Evolutionary conservation across 1,284 basidiomycete genomes (phyloP).

Genomic region (Cryptococcus jaspeensis): DNA sequence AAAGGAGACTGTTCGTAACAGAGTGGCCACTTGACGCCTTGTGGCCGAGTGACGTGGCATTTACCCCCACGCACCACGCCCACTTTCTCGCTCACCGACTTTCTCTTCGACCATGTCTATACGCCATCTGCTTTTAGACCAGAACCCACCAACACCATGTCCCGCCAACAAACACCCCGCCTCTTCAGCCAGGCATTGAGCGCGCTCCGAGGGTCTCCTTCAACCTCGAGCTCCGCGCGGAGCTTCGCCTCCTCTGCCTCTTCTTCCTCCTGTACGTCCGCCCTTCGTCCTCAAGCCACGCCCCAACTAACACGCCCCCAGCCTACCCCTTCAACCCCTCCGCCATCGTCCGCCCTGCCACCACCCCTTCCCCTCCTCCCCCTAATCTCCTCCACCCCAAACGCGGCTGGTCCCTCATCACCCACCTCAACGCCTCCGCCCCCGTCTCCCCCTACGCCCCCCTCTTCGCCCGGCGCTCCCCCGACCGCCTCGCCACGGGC

Average conservation of each 20-base stretch:
- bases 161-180: background rate
- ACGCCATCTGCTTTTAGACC: background rate
- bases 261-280: constrained; percentile 10
- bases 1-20: background rate
- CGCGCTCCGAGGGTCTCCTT: constrained; percentile 2
- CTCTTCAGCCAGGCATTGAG: constrained; percentile 5
- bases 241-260: constrained; percentile 11
- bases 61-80: no score
- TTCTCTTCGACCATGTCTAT: background rate
- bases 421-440: constrained; percentile 66
- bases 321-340: constrained; percentile 73
- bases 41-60: no score
- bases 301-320: constrained; percentile 9
- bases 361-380: constrained; percentile 51
- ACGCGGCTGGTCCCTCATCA: constrained; percentile 74
- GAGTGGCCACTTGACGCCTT: no score
- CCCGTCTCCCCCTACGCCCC: constrained; percentile 65
- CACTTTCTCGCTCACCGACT: no score
- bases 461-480: constrained; percentile 68
- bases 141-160: background rate
- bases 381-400: constrained; percentile 53
- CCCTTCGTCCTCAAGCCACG: background rate
- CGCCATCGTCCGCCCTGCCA: constrained; percentile 58
- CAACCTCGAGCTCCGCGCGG: constrained; percentile 7
- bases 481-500: constrained; percentile 68